Base-by-base conservation (phyloP, 441 rosid species). In the Brassica balearica region DNA sequence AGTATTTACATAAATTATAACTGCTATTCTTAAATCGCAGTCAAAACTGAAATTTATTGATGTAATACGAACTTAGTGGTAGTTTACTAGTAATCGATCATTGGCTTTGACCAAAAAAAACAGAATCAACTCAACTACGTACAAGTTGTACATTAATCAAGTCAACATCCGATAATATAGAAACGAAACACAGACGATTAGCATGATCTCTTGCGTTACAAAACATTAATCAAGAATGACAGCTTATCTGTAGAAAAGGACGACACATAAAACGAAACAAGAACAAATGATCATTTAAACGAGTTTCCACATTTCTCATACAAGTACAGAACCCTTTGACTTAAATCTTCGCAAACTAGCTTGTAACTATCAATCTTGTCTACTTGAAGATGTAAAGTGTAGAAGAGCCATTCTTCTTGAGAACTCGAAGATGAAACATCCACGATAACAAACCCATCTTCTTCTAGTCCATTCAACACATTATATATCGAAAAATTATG, bases 341-440 rank as follows among this genome's bases (percentile, higher is more conserved):
- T 78, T 70, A 90, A 55, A 53, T 71, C 87, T 48, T 81, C 85
- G 4, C 78, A 71, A 3, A 78, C 86, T 61, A 82, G 12, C 56
- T 56, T 70, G n/a, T 68, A 25, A 8, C 77, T 70, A 55, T 88
- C 82, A 59, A 78, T 81, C 82, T 87, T 74, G 0, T 12, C 46
- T 67, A 85, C 84, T 89, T 86, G 84, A 68, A 91, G 67, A 71
- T 87, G 91, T 65, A 91, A 80, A 67, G 77, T 88, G 73, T 84
- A 75, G 82, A 91, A 90, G 41, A 83, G 68, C 68, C 84, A 85
- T 48, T 84, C 95, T 20, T 71, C 87, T 32, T 51, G 86, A 36
- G 91, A 85, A 69, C 85, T 77, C 64, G 89, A 85, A 32, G 91
- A 89, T 68, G 92, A 91, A 69, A 88, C 84, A 60, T 85, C 86